Base-by-base conservation (phyloP, 116 monocot genomes). In the Dioscorea cayenensis region DNA sequence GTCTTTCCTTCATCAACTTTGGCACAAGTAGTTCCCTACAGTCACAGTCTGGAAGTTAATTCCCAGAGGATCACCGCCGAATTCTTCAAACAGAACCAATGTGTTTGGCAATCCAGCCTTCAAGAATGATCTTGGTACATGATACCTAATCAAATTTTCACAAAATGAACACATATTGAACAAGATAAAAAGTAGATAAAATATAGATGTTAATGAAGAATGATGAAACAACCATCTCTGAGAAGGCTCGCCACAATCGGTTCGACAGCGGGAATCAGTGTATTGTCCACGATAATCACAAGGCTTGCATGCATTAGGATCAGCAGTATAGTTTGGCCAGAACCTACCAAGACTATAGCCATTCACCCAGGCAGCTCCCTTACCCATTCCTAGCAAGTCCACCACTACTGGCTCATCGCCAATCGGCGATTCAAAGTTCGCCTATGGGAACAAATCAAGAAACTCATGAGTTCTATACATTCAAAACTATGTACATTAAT, bases 241-340 rank as follows among this genome's bases (percentile, higher is more conserved):
- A 50, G 81, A 71, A 18, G 77, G 60, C 64, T 81, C 78, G 28
- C 85, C 85, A 25, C 85, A 85, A 7, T 74, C 73, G 14, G 69
- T 81, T 17, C 65, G 80, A 69, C 85, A 85, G 58, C 78, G 78
- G 3, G 38, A 75, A 48, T 74, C 72, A 21, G 38, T 23, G 52
- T 77, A 85, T 4, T 21, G 14, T 35, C 81, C 85, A 18, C 72
- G 68, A 27, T 84, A 84, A 65, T 78, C 75, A 49, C 84, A 84
- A 17, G 12, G 28, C 38, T 49, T 59, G 35, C 85, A 85, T 75
- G 48, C 7, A 20, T 27, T 22, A 27, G 62, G 12, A 20, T 23
- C 21, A 20, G 25, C 62, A 23, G 62, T 62, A 20, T 22, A 62
- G 62, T 62, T 62, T 1, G 62, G 23, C 62, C 62, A 62, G 22